Base-by-base conservation (phyloP, 2,329 filamentous ascomycete species). In the Penicillium oxalicum region DNA sequence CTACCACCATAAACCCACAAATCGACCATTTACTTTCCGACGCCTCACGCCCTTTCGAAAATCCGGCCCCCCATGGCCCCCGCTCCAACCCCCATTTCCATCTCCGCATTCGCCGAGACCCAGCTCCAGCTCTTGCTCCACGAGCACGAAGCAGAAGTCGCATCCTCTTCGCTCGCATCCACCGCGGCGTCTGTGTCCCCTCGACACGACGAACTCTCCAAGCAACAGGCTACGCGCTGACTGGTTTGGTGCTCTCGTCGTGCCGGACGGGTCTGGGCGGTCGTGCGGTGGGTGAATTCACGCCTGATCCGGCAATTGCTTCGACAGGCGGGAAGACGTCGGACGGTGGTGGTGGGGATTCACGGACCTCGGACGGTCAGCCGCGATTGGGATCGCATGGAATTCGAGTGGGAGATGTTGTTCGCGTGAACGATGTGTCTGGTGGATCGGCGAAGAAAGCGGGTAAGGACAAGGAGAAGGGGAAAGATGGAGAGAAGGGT, bases 261-360 rank as follows among this genome's bases (percentile, higher is more conserved):
- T 87, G 87, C 64, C 84, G 91, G 28, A 98, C 93, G 0, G 93
- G 93, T 0, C 76, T 96, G 34, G 93, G 91, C 12, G 93, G 93
- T n/a, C 87, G 89, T 55, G 89, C 88, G 0, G 86, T 98, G 1
- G 74, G 96, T 3, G 91, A 96, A 67, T 81, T 98, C 5, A 74
- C 73, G 1, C 68, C 72, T 1, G 91, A 96, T 61, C 71, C 80
- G n/a, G 87, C 89, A 0, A 79, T 85, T 2, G 76, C 79, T 4
- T 68, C 70, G 1, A 39, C 24, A 1, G 40, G 41, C 2, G 25
- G 41, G 9, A 48, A 51, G 55, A 49, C 57, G 2, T 61, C 56
- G 26, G 39, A 37, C 18, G 18, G 18, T 18, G 18, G 18, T 9
- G 50, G 45, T 9, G 52, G 58, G 4, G 69, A 78, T 47, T 57